Percentiles rank a stretch among this genome's conserved stretches.
Evolutionary conservation across 306 rosid genomes (phyloP).

Genomic region (Dalbergia oliveri): DNA sequence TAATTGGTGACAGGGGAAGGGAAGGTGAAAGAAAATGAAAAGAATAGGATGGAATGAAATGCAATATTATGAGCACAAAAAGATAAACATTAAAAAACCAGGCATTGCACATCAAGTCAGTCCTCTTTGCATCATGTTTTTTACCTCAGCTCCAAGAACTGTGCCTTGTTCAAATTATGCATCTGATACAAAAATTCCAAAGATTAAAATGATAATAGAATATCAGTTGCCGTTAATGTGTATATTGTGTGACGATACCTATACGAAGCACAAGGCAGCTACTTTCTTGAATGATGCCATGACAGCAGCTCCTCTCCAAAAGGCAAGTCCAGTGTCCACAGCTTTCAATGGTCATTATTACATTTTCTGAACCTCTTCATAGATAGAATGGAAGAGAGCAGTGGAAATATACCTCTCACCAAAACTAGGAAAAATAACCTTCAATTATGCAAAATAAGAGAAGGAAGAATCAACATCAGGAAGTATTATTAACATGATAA

Average conservation of each 20-base stretch:
- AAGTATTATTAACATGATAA: conserved; percentile 19
- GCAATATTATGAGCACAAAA: conserved; percentile 27
- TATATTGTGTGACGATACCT: conserved; percentile 45
- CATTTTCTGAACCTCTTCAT: conserved; percentile 79
- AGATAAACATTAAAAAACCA: background rate
- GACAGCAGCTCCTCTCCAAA: conserved; percentile 42
- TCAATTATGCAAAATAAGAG: conserved; percentile 28
- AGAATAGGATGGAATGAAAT: conserved; percentile 27
- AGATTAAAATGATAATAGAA: background rate
- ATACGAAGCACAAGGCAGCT: conserved; percentile 44
- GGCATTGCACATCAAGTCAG: conserved; percentile 24
- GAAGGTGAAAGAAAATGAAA: conserved; percentile 31
- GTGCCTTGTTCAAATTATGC: conserved; percentile 39
- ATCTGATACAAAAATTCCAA: conserved; percentile 42
- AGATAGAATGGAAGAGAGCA: conserved; percentile 76
- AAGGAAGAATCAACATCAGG: conserved; percentile 28
- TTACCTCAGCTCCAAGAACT: conserved; percentile 36
- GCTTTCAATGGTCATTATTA: conserved; percentile 31
- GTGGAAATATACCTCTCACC: conserved; percentile 92
- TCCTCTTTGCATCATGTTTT: conserved; percentile 16
- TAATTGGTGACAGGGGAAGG: conserved; percentile 2
- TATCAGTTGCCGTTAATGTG: background rate
- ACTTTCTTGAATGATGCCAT: conserved; percentile 38
- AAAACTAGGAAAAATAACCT: conserved; percentile 94
- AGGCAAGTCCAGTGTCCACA: conserved; percentile 18